Percentiles rank a stretch among this genome's conserved stretches.
Conservation (phyloP, 208 protist genomes). For the Leishmania turanica region DNA sequence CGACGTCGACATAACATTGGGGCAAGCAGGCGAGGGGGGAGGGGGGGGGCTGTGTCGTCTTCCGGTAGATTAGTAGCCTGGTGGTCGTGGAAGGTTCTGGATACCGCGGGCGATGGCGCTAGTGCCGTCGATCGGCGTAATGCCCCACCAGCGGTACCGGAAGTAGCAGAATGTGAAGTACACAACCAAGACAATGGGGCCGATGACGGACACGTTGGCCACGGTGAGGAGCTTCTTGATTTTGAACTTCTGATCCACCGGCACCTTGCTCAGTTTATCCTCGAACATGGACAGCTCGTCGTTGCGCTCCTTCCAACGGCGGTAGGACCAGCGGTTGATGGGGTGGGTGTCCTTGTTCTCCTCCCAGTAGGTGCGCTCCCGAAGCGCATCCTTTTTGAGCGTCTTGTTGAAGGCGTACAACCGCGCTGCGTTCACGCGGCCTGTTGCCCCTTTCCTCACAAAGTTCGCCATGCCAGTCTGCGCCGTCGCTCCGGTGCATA, state of each 20-base stretch:
- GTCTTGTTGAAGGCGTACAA: constrained; percentile 87
- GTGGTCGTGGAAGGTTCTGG: constrained; percentile 78
- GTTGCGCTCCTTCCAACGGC: constrained; percentile 71
- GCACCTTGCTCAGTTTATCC: constrained; percentile 75
- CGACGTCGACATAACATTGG: too few relatives aligned
- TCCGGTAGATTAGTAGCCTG: constrained; percentile 51
- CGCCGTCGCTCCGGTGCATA: neutral
- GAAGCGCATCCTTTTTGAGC: constrained; percentile 75
- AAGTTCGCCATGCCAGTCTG: constrained; percentile 50
- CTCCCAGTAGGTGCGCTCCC: constrained; percentile 80
- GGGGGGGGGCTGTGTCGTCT: neutral
- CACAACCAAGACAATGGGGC: constrained; percentile 59
- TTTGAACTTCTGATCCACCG: constrained; percentile 87
- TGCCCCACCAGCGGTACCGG: constrained; percentile 65
- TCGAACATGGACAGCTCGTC: constrained; percentile 84
- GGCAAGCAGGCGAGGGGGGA: neutral
- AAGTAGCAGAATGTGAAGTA: constrained; percentile 80
- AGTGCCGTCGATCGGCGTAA: constrained; percentile 76
- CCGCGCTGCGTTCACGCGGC: constrained; percentile 66
- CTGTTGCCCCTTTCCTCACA: constrained; percentile 50
- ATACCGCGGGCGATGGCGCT: constrained; percentile 66
- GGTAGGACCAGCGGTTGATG: constrained; percentile 82
- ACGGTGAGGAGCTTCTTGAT: constrained; percentile 85
- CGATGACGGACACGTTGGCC: constrained; percentile 73
- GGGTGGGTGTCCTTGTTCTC: constrained; percentile 81